Evolutionary conservation across 2,329 filamentous ascomycete species (phyloP), one percentile per base, ranked within the genome.

Genomic region (Aschersonia sp.): DNA sequence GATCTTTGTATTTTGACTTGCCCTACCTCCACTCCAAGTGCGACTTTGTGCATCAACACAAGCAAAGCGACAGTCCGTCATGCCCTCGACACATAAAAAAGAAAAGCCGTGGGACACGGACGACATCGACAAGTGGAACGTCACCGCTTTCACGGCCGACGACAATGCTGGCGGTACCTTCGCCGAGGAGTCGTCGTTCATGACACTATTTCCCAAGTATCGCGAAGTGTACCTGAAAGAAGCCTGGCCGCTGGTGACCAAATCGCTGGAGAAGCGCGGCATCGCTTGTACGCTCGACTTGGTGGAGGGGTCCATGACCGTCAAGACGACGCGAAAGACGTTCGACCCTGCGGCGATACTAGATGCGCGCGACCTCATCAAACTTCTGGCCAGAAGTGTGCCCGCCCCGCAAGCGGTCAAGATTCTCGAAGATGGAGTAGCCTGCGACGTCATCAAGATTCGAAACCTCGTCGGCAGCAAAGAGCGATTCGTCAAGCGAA

Each of bases 91-190:
- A 54, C 80, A 95, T 68, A 84, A 95, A 52, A 83, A 78, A 55
- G 87, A 94, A 4, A 95, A 95, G 66, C 85, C 87, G 48, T 94
- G 89, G 89, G 89, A 95, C 59, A 94, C 89, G 48, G 89, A 94
- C 52, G 92, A 95, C 59, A 87, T 97, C 54, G 90, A 97, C 69
- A 94, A 95, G 65, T 97, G 88, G 88, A 90, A 88, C 79, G 70
- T 89, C 57, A 88, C 95, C 40, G 68, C 80, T 31, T 97, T 97
- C 68, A 90, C 80, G 41, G 77, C 86, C 45, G 80, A 85, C 54
- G 84, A 97, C 68, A 97, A 97, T 66, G 67, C 70, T 32, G 87
- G 78, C 48, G 92, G 92, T 54, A 83, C 84, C 22, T 94, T 98
- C 62, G 76, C 82, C 47, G 90, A 98, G 66, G 92, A 97, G 69